Evolutionary conservation across 306 rosid genomes (phyloP).

Genomic region (Glycine tomentella): DNA sequence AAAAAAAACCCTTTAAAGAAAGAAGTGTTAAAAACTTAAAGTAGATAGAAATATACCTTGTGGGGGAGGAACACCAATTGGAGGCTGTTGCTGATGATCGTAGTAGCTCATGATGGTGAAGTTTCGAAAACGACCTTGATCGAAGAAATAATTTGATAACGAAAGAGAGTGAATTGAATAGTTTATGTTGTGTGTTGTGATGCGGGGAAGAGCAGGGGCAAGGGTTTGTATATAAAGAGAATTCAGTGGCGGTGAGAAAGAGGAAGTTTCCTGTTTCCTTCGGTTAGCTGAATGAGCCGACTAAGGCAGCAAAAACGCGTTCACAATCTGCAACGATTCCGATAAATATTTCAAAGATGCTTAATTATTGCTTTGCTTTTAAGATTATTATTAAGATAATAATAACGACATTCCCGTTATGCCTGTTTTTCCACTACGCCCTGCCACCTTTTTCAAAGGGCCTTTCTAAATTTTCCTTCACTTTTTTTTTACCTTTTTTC

Average conservation of each 20-base stretch:
- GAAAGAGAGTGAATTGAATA: neutral
- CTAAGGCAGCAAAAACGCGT: constrained; percentile 39
- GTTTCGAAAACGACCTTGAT: neutral
- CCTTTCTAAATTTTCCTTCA: neutral
- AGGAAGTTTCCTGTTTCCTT: constrained; percentile 37
- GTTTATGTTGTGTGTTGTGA: neutral
- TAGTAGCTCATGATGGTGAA: constrained; percentile 52
- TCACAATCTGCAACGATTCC: constrained; percentile 9
- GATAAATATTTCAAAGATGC: neutral
- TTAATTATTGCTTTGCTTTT: neutral
- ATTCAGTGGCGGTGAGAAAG: constrained; percentile 7
- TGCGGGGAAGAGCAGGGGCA: neutral
- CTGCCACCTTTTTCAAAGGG: neutral
- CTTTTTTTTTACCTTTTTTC: neutral
- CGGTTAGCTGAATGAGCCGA: constrained; percentile 9
- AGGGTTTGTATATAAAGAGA: neutral
- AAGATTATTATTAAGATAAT: neutral
- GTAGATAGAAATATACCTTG: constrained; percentile 49
- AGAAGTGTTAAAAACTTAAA: neutral
- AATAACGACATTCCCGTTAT: neutral
- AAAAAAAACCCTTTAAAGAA: neutral
- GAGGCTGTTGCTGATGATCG: constrained; percentile 64
- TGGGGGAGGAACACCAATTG: constrained; percentile 69
- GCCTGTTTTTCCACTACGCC: constrained; percentile 22
- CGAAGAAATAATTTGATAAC: no score